Evolutionary conservation across 345 rosid species (phyloP), one percentile per base, ranked within the genome.

Genomic region (Citrus medica): DNA sequence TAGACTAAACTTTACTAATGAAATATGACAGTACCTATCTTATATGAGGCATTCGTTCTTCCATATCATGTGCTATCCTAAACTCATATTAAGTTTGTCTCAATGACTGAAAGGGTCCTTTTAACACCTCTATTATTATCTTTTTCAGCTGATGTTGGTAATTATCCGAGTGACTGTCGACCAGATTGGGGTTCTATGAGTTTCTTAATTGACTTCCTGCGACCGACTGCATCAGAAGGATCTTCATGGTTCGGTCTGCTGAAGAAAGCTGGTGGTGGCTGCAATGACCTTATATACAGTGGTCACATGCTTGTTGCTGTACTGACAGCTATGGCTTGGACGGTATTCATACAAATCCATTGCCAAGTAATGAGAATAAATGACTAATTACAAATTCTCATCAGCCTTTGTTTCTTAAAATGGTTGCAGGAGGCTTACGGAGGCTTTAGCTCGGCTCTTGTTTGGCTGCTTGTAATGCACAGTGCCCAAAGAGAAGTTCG

Each of bases 321-420:
- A 3, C 83, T 93, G 68, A 93, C 99, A 42, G 99, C 99, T 64
- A 95, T 93, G 98, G 99, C 99, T 56, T 95, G 99, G 99, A 95
- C 90, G 88, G 98, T 95, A 92, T 40, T 58, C 66, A 68, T 66
- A 30, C 68, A 22, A 40, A 32, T 24, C 21, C 61, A 28, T 74
- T 46, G 72, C 35, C 40, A 74, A 74, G 61, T 22, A 48, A 32
- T 25, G 4, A 46, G 51, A 46, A 46, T 46, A 40, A 69, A 21
- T 25, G 33, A 62, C 53, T 73, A 40, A 66, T 67, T 53, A 33
- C 72, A 19, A 1, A 56, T 6, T 55, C 51, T 67, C 56, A 9
- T 30, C 73, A 35, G 25, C 64, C 2, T 65, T 67, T 76, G n/a
- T 68, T 62, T 71, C 69, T 48, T 69, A 48, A 70, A 75, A 66